Evolutionary conservation across 768 basidiomycete genomes (phyloP).

Genomic region (Daedalea quercina): DNA sequence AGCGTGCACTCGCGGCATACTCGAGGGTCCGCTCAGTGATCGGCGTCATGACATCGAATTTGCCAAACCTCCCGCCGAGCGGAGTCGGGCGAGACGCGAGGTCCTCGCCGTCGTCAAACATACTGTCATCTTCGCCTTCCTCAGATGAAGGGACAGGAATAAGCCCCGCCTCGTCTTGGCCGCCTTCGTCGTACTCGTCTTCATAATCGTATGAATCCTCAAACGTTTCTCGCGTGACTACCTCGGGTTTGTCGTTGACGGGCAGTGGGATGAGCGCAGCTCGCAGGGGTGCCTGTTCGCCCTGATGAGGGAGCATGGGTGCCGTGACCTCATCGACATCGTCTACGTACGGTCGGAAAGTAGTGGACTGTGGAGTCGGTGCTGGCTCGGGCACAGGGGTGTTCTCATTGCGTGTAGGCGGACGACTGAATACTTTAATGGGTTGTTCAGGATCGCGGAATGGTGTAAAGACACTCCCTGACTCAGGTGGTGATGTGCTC

Average conservation of each 20-base stretch:
- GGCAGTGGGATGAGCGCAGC: constrained; percentile 10
- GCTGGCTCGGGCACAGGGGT: constrained; percentile 14
- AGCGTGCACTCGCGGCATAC: constrained; percentile 59
- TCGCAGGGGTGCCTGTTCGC: constrained; percentile 17
- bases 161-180: not conserved
- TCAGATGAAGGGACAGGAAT: not conserved
- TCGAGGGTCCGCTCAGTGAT: constrained; percentile 95
- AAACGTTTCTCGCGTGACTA: constrained; percentile 13
- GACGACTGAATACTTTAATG: constrained; percentile 67
- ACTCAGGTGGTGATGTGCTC: constrained; percentile 5
- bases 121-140: constrained; percentile 6
- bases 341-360: constrained; percentile 35
- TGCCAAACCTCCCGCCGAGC: constrained; percentile 69
- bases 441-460: constrained; percentile 32
- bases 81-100: constrained; percentile 32
- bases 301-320: not conserved
- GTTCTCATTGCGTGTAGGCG: constrained; percentile 37
- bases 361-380: not conserved
- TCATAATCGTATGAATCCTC: constrained; percentile 17
- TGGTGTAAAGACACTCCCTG: constrained; percentile 25
- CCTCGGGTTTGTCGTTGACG: constrained; percentile 19
- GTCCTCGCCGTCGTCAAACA: constrained; percentile 17
- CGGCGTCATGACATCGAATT: constrained; percentile 93
- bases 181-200: constrained; percentile 16
- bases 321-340: constrained; percentile 1